Percentiles rank a stretch among this genome's conserved stretches.
These are phyloP conservation scores for Ciborinia camelliae DNA, from an alignment of 2,329 filamentous ascomycete species.

Conservation along the genomic window DNA sequence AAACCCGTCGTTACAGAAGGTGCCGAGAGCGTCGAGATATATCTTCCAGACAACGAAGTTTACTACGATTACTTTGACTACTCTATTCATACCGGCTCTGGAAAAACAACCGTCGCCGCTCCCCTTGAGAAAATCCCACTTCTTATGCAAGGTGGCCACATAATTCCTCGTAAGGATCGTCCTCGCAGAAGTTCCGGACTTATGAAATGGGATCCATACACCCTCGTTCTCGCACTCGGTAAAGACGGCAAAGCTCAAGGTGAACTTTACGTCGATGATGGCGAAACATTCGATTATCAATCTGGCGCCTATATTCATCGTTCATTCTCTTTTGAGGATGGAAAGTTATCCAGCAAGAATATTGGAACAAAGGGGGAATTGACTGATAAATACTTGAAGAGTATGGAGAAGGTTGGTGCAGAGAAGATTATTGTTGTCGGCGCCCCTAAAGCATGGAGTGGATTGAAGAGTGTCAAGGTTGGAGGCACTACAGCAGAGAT, in stretches of 20 bases:
- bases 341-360: conserved; percentile 66
- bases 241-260: conserved; percentile 71
- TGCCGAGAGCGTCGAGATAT: conserved; percentile 70
- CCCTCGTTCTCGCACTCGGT: conserved; percentile 72
- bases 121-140: conserved; percentile 85
- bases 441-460: conserved; percentile 69
- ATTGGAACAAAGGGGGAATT: conserved; percentile 56
- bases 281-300: conserved; percentile 86
- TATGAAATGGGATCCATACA: conserved; percentile 95
- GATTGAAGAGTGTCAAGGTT: conserved; percentile 56
- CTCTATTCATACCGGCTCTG: conserved; percentile 65
- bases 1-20: conserved; percentile 85
- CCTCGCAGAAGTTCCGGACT: conserved; percentile 80
- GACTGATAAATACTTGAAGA: conserved; percentile 71
- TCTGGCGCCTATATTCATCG: conserved; percentile 86
- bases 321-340: conserved; percentile 62
- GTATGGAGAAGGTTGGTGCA: conserved; percentile 72
- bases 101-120: conserved; percentile 67
- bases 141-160: conserved; percentile 88
- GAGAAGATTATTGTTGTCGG: conserved; percentile 84
- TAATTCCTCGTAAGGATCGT: conserved; percentile 84
- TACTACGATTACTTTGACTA: conserved; percentile 98
- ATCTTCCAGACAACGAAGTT: conserved; percentile 81
- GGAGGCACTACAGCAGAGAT: conserved; percentile 56
- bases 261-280: conserved; percentile 87